Evolutionary conservation across 257 asterid genomes (phyloP), one percentile per base, ranked within the genome.

Genomic region (Echites panduratus): DNA sequence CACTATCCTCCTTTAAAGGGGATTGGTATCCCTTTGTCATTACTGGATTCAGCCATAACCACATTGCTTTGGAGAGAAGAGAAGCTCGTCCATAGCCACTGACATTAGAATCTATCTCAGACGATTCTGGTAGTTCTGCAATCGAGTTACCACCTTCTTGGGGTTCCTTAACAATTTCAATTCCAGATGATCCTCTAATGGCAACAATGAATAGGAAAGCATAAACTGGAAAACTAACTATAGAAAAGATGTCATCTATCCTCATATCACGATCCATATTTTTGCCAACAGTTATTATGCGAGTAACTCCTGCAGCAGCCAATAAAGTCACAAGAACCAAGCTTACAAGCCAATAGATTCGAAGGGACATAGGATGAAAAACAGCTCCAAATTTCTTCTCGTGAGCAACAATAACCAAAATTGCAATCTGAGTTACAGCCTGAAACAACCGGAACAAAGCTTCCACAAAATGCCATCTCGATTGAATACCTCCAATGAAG

Each of bases 41-140:
- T 17, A 89, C 35, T 0, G 96, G 90, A 73, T 85, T 87, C 90
- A 89, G 73, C 96, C 96, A 89, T 48, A 67, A 56, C 86, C 88
- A 87, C 65, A 73, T 61, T 9, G 87, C 88, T 72, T 74, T 78
- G 11, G 93, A 87, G 45, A 87, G 41, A 63, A 83, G 50, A 3
- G 96, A 87, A 68, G 94, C 93, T 5, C 82, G 71, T 9, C 85
- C 88, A 75, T 77, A 87, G 72, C 82, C 86, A 79, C 94, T 86
- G 57, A 86, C 78, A 47, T 77, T 71, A 48, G 77, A 44, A 27
- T 79, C 83, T 8, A 17, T 10, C 32, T 44, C 29, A 62, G 65
- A n/a, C 10, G 78, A n/a, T 50, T 78, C 87, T 8, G 50, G 44
- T 12, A 13, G 5, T 16, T 68, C 79, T 59, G 32, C 65, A 26